These are phyloP conservation scores for Candida vaughaniae DNA, from an alignment of 805 yeast genomes.

Conservation along the genomic window DNA sequence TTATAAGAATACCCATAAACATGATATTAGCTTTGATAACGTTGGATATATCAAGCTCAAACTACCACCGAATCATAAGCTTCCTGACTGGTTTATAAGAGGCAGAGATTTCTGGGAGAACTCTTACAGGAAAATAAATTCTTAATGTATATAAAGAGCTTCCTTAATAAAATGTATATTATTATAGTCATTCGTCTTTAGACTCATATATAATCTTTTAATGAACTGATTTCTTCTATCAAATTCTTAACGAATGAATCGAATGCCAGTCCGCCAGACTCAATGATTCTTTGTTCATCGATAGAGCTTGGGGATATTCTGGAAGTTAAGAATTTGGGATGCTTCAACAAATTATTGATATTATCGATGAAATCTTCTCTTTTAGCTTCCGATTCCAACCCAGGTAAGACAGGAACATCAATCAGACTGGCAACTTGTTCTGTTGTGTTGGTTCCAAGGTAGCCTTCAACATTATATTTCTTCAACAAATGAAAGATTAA, in stretches of 20 bases:
- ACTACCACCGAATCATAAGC: slow-evolving; percentile 59
- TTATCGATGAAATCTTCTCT: slow-evolving; percentile 59
- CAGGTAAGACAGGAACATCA: slow-evolving; percentile 47
- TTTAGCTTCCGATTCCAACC: slow-evolving; percentile 59
- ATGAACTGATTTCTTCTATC: slow-evolving; percentile 36
- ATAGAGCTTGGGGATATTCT: slow-evolving; percentile 60
- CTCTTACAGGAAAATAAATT: slow-evolving; percentile 18
- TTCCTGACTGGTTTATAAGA: slow-evolving; percentile 75
- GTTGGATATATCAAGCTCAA: slow-evolving; percentile 42
- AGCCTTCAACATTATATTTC: slow-evolving; percentile 52
- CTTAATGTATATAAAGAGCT: too few relatives aligned
- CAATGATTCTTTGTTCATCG: slow-evolving; percentile 63
- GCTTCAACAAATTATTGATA: slow-evolving; percentile 72
- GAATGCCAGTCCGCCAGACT: slow-evolving; percentile 38
- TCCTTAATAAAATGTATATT: too few relatives aligned
- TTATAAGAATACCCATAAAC: slow-evolving; percentile 41
- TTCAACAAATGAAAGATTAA: slow-evolving; percentile 59
- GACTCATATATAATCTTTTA: slow-evolving; percentile 26
- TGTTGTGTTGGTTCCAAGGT: slow-evolving; percentile 23
- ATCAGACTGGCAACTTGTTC: slow-evolving; percentile 13
- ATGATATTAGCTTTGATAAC: slow-evolving; percentile 30
- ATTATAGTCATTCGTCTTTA: too few relatives aligned
- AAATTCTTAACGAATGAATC: slow-evolving; percentile 26
- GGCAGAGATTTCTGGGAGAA: slow-evolving; percentile 70
- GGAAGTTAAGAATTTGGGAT: slow-evolving; percentile 79